A percentile compares a stretch with the other conserved stretches of the same genome.
Evolutionary conservation across 1,284 basidiomycete species (phyloP).

Genomic region (Ganoderma sinense): DNA sequence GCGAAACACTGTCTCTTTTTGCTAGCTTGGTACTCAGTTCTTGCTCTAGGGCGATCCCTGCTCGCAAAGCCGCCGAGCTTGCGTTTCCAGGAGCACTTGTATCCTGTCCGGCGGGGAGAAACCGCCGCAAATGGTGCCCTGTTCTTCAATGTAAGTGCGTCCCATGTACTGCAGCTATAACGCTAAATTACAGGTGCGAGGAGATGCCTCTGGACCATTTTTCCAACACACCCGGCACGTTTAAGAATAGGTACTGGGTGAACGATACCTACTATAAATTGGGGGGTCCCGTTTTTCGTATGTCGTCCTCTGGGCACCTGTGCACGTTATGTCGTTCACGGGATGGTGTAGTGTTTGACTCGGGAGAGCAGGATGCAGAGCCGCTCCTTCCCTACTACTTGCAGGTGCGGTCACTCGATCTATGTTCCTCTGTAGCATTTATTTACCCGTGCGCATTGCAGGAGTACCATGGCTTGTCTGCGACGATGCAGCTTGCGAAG

Average conservation of each 20-base stretch:
- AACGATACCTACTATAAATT: slow-evolving; percentile 60
- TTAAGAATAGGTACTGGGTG: slow-evolving; percentile 61
- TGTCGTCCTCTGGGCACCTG: slow-evolving; percentile 14
- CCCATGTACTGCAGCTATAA: not conserved
- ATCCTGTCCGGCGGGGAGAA: slow-evolving; percentile 16
- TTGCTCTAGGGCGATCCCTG: not conserved
- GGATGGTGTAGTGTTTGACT: slow-evolving; percentile 52
- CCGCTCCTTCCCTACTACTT: slow-evolving; percentile 57
- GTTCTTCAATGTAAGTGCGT: slow-evolving; percentile 38
- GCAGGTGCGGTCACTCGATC: slow-evolving; percentile 36
- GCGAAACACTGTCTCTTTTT: not conserved
- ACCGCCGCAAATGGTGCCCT: slow-evolving; percentile 30
- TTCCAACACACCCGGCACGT: slow-evolving; percentile 43
- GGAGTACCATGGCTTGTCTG: slow-evolving; percentile 59
- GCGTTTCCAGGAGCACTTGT: slow-evolving; percentile 18
- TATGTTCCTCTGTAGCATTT: not conserved
- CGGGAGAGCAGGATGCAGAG: slow-evolving; percentile 57
- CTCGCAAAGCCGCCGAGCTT: slow-evolving; percentile 8
- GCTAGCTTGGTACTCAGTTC: not conserved
- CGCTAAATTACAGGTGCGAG: not conserved
- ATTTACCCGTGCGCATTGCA: slow-evolving; percentile 24
- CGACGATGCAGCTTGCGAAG: slow-evolving; percentile 55
- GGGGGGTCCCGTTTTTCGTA: slow-evolving; percentile 57
- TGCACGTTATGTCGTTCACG: not conserved
- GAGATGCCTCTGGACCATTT: slow-evolving; percentile 56